These are phyloP conservation scores for Penicillium sp. DNA, from an alignment of 2,329 filamentous ascomycete genomes.

Conservation along the genomic window DNA sequence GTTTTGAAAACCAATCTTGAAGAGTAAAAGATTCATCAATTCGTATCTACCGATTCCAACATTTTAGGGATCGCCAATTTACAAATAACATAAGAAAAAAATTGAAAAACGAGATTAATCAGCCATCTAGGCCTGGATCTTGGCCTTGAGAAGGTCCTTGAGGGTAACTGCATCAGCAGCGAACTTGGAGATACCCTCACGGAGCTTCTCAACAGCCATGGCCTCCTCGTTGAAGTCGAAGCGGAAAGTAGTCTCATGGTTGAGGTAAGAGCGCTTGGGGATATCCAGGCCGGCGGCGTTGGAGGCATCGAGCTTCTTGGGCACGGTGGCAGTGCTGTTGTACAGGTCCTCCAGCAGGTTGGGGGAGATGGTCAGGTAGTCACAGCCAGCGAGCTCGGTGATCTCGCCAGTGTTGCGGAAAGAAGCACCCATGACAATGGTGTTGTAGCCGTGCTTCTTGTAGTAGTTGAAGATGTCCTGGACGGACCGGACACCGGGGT, in stretches of 20 bases:
- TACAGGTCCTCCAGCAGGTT: constrained; percentile 91
- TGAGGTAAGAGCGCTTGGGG: constrained; percentile 88
- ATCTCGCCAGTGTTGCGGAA: constrained; percentile 98
- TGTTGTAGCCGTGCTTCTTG: constrained; percentile 99
- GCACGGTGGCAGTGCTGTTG: constrained; percentile 79
- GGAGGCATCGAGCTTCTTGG: constrained; percentile 86
- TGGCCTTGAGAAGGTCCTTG: constrained; percentile 87
- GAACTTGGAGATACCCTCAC: constrained; percentile 99
- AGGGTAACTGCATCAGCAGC: constrained; percentile 93
- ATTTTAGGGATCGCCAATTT: constrained; percentile 32
- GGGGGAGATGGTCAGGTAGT: constrained; percentile 99
- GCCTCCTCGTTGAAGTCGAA: constrained; percentile 99
- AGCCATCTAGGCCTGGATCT: constrained; percentile 63
- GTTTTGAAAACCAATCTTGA: neutral
- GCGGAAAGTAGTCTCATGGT: constrained; percentile 87
- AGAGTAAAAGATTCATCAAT: constrained; percentile 29
- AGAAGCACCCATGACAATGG: constrained; percentile 99
- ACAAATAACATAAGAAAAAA: constrained; percentile 23
- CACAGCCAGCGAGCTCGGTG: constrained; percentile 95
- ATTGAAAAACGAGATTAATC: constrained; percentile 12
- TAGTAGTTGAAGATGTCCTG: constrained; percentile 99
- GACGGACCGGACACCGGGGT: constrained; percentile 95
- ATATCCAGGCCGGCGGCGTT: constrained; percentile 71
- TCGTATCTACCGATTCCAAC: constrained; percentile 33
- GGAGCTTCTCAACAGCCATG: constrained; percentile 99